Conservation (phyloP, 1,284 basidiomycete genomes). For the Naganishia sp. region DNA sequence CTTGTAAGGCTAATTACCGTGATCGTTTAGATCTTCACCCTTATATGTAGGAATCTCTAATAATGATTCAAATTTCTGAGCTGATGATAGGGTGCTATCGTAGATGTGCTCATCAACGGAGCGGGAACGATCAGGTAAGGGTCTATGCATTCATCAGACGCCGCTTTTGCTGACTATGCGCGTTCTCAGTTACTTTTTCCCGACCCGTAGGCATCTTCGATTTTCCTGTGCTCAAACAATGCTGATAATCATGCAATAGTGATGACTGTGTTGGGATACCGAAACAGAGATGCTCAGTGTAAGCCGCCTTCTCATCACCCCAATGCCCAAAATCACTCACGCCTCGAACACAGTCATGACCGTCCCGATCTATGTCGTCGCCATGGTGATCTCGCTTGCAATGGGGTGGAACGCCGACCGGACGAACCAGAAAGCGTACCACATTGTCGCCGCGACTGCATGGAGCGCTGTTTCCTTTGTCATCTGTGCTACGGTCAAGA, state of each 20-base stretch:
- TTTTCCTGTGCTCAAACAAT: constrained; percentile 4
- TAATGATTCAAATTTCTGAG: constrained; percentile 38
- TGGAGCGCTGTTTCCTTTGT: constrained; percentile 45
- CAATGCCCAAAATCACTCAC: not conserved
- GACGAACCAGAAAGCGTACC: constrained; percentile 49
- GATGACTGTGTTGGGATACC: constrained; percentile 44
- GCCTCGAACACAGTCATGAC: constrained; percentile 46
- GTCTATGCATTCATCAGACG: no score
- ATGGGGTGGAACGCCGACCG: constrained; percentile 49
- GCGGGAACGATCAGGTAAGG: constrained; percentile 46
- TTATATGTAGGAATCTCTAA: not conserved
- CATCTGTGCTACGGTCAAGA: constrained; percentile 45
- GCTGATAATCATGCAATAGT: not conserved
- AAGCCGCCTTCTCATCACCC: constrained; percentile 27
- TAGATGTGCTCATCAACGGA: constrained; percentile 46
- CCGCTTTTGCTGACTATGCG: no score
- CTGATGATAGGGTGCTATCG: constrained; percentile 27
- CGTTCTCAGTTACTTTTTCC: constrained; percentile 49
- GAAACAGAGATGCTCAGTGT: constrained; percentile 47
- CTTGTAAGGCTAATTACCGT: not conserved
- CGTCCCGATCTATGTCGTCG: constrained; percentile 55
- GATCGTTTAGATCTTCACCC: not conserved
- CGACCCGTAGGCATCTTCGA: constrained; percentile 41
- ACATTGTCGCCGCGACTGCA: constrained; percentile 41
- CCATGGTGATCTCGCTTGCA: constrained; percentile 47